Base-by-base conservation (phyloP, 495 filamentous ascomycete genomes). In the Neurospora pannonica region DNA sequence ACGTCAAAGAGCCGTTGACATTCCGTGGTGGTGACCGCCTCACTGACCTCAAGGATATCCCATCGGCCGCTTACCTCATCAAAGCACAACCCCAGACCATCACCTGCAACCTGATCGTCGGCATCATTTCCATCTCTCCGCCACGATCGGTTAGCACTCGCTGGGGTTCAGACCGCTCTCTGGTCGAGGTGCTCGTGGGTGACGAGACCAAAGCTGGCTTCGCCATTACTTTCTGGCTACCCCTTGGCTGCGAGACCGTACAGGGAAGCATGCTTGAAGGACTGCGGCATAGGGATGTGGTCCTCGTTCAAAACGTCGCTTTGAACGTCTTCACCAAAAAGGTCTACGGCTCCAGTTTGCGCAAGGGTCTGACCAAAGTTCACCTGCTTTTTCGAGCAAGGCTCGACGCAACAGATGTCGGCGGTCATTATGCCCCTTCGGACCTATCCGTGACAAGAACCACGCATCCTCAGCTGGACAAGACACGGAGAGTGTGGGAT, bases 141-240 rank as follows among this genome's bases (percentile, higher is more conserved):
- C 86, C 90, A 3, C 90, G 92, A n/a, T 78, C 79, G 0, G 82
- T 90, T 46, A 84, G 78, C 72, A 90, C 88, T 2, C 81, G 83
- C 34, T 86, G 87, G 78, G 86, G 88, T 13, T 76, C 82, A 2
- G 87, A 87, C 0, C 86, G 91, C 67, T 86, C 91, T 40, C 85
- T 97, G 0, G 83, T 94, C 40, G 94, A 97, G 77, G 80, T 97
- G 6, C 85, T 94, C 2, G 92, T 97, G 2, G 94, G 92, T 15
- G 95, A 98, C 78, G 94, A 97, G 72, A 96, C 94, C 3, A 89
- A 86, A 70, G 90, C 92, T 15, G 93, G 92, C 17, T 97, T 98
- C 80, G 88, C 86, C 15, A 83, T 98, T 74, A 95, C 91, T 37
- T 92, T 97, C 76, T 98, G 95, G 95, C 84, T 97, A 17, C 77